Evolutionary conservation across 75 land plant species (phyloP).

Genomic region (Sequoia sempervirens): DNA sequence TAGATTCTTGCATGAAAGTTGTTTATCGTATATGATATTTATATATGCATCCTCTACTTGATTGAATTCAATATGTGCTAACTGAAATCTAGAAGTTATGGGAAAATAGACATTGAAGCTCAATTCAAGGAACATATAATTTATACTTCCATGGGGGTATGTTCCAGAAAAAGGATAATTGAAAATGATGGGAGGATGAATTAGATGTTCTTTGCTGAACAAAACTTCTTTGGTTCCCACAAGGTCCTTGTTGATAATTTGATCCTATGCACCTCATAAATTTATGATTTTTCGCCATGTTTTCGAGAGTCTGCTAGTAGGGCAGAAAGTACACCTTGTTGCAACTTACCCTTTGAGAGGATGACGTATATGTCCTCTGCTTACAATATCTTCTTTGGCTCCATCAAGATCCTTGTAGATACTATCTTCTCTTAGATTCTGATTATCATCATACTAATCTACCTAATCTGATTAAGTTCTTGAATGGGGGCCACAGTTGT

Average conservation of each 20-base stretch:
- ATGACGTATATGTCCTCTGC: not conserved
- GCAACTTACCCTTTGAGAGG: not conserved
- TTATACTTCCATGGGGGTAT: not conserved
- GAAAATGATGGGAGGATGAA: not conserved
- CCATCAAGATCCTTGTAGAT: not conserved
- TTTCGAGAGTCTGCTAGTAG: not conserved
- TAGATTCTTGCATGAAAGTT: not conserved
- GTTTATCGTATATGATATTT: not conserved
- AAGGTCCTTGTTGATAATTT: not conserved
- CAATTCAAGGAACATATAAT: not conserved
- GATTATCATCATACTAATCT: not conserved
- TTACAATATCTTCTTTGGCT: not conserved
- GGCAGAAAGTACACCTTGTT: not conserved
- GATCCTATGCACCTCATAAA: not conserved
- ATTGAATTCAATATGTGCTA: not conserved
- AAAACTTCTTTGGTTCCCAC: not conserved
- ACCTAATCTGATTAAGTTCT: not conserved
- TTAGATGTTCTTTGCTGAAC: not conserved
- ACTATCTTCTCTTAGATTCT: not conserved
- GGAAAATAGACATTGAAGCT: not conserved
- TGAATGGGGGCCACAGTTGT: not conserved
- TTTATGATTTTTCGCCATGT: not conserved
- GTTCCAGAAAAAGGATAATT: not conserved
- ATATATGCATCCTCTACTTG: not conserved
- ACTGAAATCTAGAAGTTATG: not conserved